These are phyloP conservation scores for Truncatella angustata DNA, from an alignment of 2,329 filamentous ascomycete genomes.

Conservation along the genomic window DNA sequence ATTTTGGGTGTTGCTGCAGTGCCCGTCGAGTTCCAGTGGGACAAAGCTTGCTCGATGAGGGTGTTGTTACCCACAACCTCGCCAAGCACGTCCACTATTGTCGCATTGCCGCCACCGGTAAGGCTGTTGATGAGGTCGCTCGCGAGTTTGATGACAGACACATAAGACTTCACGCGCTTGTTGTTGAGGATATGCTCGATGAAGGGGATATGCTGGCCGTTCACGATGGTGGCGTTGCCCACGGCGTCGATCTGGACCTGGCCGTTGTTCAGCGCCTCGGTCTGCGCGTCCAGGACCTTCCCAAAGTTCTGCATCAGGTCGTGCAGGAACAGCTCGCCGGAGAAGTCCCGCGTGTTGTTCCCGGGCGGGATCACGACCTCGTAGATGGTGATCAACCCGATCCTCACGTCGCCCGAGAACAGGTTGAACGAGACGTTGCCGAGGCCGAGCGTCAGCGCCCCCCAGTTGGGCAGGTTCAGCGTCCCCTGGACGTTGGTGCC, in stretches of 20 bases:
- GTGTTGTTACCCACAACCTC: conserved; percentile 39
- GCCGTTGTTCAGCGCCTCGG: conserved; percentile 33
- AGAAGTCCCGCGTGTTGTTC: conserved; percentile 40
- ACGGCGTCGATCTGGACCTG: conserved; percentile 39
- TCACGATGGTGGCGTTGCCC: conserved; percentile 39
- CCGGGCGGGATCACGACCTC: conserved; percentile 39
- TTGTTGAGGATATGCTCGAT: conserved; percentile 42
- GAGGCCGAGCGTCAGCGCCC: conserved; percentile 39
- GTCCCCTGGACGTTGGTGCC: conserved; percentile 41
- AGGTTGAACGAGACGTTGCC: conserved; percentile 47
- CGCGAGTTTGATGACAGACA: conserved; percentile 37
- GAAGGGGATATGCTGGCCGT: conserved; percentile 42
- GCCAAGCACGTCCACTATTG: conserved; percentile 32
- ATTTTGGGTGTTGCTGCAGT: conserved; percentile 9
- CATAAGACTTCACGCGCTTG: conserved; percentile 31
- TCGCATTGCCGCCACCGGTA: conserved; percentile 18
- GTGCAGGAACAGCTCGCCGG: conserved; percentile 40
- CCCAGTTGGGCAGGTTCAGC: conserved; percentile 43
- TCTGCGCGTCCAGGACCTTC: conserved; percentile 36
- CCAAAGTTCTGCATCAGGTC: conserved; percentile 39
- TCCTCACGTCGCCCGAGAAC: conserved; percentile 34
- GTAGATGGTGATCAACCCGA: conserved; percentile 37
- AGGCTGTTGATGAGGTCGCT: conserved; percentile 36
- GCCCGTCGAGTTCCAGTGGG: conserved; percentile 30
- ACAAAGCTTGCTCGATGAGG: conserved; percentile 33